Conservation (phyloP, 257 asterid genomes). For the Cruciata laevipes region DNA sequence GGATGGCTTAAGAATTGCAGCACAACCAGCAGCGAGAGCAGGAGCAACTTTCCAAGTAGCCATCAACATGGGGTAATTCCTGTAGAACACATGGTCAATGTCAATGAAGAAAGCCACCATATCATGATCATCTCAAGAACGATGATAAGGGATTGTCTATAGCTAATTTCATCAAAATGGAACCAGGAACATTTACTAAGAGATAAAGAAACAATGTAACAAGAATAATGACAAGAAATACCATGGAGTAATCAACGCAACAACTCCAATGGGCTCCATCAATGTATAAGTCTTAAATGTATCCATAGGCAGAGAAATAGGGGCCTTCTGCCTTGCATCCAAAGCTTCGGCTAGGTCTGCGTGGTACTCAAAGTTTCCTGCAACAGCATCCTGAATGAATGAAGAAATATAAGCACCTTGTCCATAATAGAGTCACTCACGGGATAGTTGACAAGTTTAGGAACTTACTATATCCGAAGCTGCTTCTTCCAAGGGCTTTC, state of each 20-base stretch:
- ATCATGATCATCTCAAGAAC: no score
- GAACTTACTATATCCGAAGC: slow-evolving; percentile 81
- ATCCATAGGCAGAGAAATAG: slow-evolving; percentile 72
- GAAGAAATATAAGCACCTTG: slow-evolving; percentile 7
- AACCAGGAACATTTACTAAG: neutral
- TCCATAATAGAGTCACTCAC: slow-evolving; percentile 7
- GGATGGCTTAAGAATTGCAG: slow-evolving; percentile 92
- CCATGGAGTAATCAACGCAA: slow-evolving; percentile 98
- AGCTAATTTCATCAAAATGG: neutral
- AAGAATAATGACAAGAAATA: slow-evolving; percentile 18
- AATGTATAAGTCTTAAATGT: slow-evolving; percentile 64
- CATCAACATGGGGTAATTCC: slow-evolving; percentile 96
- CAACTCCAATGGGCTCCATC: slow-evolving; percentile 88
- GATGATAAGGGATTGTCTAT: no score
- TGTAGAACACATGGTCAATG: slow-evolving; percentile 18
- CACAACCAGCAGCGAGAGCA: slow-evolving; percentile 96
- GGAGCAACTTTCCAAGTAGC: slow-evolving; percentile 99
- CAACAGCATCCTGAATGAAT: slow-evolving; percentile 75
- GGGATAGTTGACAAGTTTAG: slow-evolving; percentile 2
- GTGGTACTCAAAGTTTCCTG: slow-evolving; percentile 79
- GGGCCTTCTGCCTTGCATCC: slow-evolving; percentile 66
- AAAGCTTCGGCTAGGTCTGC: slow-evolving; percentile 91
- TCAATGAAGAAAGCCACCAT: no score
- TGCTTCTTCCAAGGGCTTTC: slow-evolving; percentile 87
- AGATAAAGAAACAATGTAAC: neutral